Conservation (phyloP, 371 early-diverging fungal genomes). For the Haplosporangium sp. region DNA sequence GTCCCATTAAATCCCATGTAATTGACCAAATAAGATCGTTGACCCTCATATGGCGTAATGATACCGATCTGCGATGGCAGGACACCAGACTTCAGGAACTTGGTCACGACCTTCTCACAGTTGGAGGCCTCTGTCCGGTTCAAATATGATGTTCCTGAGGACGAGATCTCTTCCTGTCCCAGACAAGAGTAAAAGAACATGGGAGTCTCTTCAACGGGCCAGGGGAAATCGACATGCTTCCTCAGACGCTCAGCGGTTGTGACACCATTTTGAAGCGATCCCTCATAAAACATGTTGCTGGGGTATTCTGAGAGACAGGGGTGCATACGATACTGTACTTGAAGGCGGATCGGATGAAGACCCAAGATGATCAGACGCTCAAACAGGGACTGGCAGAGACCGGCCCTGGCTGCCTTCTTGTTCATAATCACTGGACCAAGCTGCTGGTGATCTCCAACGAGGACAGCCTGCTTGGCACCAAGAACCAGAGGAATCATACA, state of each 20-base stretch:
- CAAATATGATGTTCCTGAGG: slow-evolving; percentile 96
- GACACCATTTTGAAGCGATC: slow-evolving; percentile 96
- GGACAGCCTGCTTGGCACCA: slow-evolving; percentile 94
- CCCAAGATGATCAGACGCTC: slow-evolving; percentile 95
- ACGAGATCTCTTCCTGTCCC: slow-evolving; percentile 96
- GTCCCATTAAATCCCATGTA: slow-evolving; percentile 96
- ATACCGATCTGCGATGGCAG: slow-evolving; percentile 96
- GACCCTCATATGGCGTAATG: slow-evolving; percentile 99
- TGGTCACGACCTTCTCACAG: slow-evolving; percentile 95
- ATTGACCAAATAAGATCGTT: slow-evolving; percentile 92
- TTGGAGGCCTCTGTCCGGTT: slow-evolving; percentile 93
- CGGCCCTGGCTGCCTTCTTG: slow-evolving; percentile 96
- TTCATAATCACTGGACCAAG: slow-evolving; percentile 98
- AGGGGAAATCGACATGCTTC: slow-evolving; percentile 91
- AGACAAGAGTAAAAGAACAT: slow-evolving; percentile 96
- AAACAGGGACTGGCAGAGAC: slow-evolving; percentile 96
- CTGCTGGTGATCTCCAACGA: slow-evolving; percentile 99
- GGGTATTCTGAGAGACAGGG: slow-evolving; percentile 98
- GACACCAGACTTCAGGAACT: slow-evolving; percentile 91
- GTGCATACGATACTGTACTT: slow-evolving; percentile 99
- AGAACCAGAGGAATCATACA: slow-evolving; percentile 97
- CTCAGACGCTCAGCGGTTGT: slow-evolving; percentile 92
- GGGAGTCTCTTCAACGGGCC: slow-evolving; percentile 93
- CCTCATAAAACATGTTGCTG: slow-evolving; percentile 99
- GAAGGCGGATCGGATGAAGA: slow-evolving; percentile 92